Conservation (phyloP, 768 basidiomycete genomes). For the Suillus bovinus region DNA sequence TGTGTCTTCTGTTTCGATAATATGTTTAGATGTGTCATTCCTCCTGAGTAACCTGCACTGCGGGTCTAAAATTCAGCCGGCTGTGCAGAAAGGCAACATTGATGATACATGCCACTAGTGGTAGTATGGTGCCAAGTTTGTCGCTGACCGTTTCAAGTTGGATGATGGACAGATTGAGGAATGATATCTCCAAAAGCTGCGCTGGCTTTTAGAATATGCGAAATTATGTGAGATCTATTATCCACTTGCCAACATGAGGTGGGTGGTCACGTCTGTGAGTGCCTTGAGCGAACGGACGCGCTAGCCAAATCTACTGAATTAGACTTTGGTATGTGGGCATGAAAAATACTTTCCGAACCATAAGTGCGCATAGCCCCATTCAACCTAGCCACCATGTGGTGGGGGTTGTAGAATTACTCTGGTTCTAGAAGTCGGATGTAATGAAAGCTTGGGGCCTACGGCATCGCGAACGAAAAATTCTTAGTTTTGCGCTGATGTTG, state of each 20-base stretch:
- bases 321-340: slow-evolving; percentile 4
- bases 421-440: slow-evolving; percentile 1
- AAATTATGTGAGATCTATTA: slow-evolving; percentile 1
- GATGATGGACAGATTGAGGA: slow-evolving; percentile 14
- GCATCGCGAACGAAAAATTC: slow-evolving; percentile 3
- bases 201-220: slow-evolving; percentile 5
- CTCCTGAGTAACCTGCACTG: slow-evolving; percentile 6
- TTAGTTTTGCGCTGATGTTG: background rate
- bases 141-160: slow-evolving; percentile 18
- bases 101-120: background rate
- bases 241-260: background rate
- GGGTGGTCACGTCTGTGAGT: slow-evolving; percentile 6
- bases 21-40: slow-evolving; percentile 8
- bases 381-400: background rate
- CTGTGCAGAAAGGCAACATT: slow-evolving; percentile 1
- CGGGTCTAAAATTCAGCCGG: slow-evolving; percentile 1
- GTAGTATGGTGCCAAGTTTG: background rate
- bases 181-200: slow-evolving; percentile 13
- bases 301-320: slow-evolving; percentile 8
- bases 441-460: slow-evolving; percentile 6
- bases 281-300: slow-evolving; percentile 11
- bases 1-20: slow-evolving; percentile 12
- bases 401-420: background rate
- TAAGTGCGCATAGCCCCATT: slow-evolving; percentile 10
- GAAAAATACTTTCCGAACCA: slow-evolving; percentile 6